Base-by-base conservation (phyloP, 2,329 filamentous ascomycete genomes). In the Colletotrichum chrysophilum region DNA sequence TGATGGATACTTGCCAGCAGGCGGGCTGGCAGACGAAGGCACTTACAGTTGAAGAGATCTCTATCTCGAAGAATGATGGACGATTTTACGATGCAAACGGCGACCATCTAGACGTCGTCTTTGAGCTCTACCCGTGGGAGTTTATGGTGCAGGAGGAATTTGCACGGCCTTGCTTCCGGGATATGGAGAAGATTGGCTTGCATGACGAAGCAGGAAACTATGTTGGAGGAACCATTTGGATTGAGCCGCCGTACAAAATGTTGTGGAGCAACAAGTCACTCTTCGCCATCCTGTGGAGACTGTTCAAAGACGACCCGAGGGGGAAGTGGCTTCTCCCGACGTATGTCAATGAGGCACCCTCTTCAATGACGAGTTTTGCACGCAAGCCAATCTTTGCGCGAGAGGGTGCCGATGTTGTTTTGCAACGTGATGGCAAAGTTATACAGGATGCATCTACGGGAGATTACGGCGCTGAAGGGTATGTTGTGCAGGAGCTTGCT, bases 361-460 rank as follows among this genome's bases (percentile, higher is more conserved):
- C 70, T 1, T 58, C 62, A 2, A 21, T 71, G 10, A 67, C 62
- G 8, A 43, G 26, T 7, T 71, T 32, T n/a, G 70, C 70, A 26
- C 70, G 70, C 4, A 71, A 67, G n/a, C 70, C 70, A 2, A 71
- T 71, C 7, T 71, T 71, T 14, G 32, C 70, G 7, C 70, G 70
- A 12, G 62, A 71, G 32, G 70, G 70, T 12, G 32, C 32, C 7
- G 70, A 66, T 34, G 26, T 71, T 18, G 64, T 66, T 7, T 48
- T 71, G 9, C 28, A 48, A 12, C 21, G n/a, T 4, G 21, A 67
- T 7, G 62, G 70, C n/a, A 24, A 60, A n/a, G 32, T 71, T 4
- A 28, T 71, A 4, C 62, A 71, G 26, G 48, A 71, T 14, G 13
- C 48, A 10, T 43, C 70, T 3, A 32, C 13, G 13, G 61, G 64